These are phyloP conservation scores for Blastocystis sp. DNA, from an alignment of 352 stramenopile species.

Conservation along the genomic window DNA sequence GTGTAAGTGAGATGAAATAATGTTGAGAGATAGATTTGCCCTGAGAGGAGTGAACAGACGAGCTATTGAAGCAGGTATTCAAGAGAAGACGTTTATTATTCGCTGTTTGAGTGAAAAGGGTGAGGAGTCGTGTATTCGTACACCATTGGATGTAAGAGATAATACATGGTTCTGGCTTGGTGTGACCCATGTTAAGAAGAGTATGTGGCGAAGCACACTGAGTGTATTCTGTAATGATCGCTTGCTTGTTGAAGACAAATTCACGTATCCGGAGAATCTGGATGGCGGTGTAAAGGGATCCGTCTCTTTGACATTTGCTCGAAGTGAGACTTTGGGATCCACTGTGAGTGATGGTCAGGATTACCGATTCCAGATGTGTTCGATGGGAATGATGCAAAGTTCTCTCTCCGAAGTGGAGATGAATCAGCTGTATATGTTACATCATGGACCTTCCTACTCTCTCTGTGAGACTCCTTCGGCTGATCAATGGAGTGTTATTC, in stretches of 20 bases:
- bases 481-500: slow-evolving; percentile 7
- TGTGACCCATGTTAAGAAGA: slow-evolving; percentile 38
- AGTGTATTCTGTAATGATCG: slow-evolving; percentile 14
- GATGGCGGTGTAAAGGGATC: neutral
- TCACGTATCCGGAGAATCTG: slow-evolving; percentile 16
- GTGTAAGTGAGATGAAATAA: neutral
- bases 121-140: neutral
- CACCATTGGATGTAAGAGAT: neutral
- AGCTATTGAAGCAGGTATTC: neutral
- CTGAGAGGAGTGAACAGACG: neutral
- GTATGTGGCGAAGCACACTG: slow-evolving; percentile 49
- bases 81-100: neutral
- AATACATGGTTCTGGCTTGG: slow-evolving; percentile 44
- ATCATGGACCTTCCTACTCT: slow-evolving; percentile 17
- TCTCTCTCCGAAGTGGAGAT: slow-evolving; percentile 13
- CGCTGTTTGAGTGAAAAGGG: slow-evolving; percentile 26
- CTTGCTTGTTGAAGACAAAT: slow-evolving; percentile 32
- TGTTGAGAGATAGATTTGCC: slow-evolving; percentile 38
- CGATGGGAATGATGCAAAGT: slow-evolving; percentile 28
- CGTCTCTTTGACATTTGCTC: neutral
- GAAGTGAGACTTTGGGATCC: neutral
- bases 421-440: slow-evolving; percentile 18
- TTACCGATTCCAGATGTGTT: slow-evolving; percentile 54
- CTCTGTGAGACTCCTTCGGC: neutral
- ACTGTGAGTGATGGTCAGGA: slow-evolving; percentile 2